Evolutionary conservation across 164 flowering plant species (phyloP), one percentile per base, ranked within the genome.

Genomic region (Liquidambar formosana): DNA sequence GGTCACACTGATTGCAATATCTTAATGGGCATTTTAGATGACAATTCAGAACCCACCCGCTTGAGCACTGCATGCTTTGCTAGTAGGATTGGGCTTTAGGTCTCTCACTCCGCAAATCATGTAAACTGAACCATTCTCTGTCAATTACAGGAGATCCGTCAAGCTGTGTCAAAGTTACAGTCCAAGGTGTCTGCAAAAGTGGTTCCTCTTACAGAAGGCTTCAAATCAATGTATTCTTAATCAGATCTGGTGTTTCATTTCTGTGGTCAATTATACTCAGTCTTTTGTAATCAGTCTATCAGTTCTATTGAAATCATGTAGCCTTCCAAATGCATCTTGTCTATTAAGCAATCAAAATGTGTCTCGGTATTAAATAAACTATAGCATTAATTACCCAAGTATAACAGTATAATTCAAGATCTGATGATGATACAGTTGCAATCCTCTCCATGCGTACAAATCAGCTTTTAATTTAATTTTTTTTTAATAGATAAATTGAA

Each of bases 201-300:
- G 73, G 80, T 83, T 67, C 86, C 92, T 63, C 83, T 92, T 53
- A 89, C 92, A 27, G 97, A 95, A 79, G 97, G 99, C 44, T 95
- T 95, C 82, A 95, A 83, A 70, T 88, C 94, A 51, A 72, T 56
- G 74, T 65, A 88, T 69, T 46, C 86, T 10, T 76, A 74, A 6
- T 23, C 61, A 16, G 0, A 33, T 58, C 16, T 27, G 41, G 62
- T n/a, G 27, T 27, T 14, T 5, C 13, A 15, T 27, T 19, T 27
- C 2, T 33, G 41, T 33, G 2, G 2, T 33, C 2, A 33, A 27
- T 0, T 27, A 0, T 22, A 56, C 54, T 51, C n/a, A 23, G 10
- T 4, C 12, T 22, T 0, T 22, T 56, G 28, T 56, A 58, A 58
- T 28, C 61, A 58, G 61, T 26, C 14, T 8, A 23, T 5, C 6